These are phyloP conservation scores for Chalciporus sphaerocephalus DNA, from an alignment of 768 basidiomycete species.

Conservation along the genomic window DNA sequence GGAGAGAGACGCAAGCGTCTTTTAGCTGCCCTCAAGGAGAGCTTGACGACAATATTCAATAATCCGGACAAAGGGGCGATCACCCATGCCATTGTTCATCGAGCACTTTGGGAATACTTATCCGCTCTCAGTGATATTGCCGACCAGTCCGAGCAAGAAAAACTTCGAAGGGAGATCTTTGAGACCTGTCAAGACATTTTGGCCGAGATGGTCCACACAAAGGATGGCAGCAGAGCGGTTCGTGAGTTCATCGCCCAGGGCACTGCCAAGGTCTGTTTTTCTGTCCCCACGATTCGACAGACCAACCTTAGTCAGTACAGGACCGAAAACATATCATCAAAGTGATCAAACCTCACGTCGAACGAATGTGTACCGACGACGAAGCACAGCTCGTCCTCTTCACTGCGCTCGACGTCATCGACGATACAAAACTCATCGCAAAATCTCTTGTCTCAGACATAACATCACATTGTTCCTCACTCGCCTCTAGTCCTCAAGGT, in stretches of 20 bases:
- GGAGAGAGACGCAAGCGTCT: slow-evolving; percentile 64
- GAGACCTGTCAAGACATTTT: slow-evolving; percentile 83
- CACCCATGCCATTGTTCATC: slow-evolving; percentile 83
- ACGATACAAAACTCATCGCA: slow-evolving; percentile 86
- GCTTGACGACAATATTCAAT: slow-evolving; percentile 74
- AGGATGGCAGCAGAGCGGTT: slow-evolving; percentile 81
- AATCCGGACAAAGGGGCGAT: slow-evolving; percentile 88
- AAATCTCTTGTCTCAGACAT: slow-evolving; percentile 78
- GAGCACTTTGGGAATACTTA: slow-evolving; percentile 83
- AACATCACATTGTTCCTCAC: slow-evolving; percentile 48
- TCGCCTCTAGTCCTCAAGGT: slow-evolving; percentile 65
- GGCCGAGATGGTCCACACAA: slow-evolving; percentile 92
- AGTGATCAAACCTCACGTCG: slow-evolving; percentile 82
- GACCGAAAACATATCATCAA: slow-evolving; percentile 92
- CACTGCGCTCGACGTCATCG: slow-evolving; percentile 84
- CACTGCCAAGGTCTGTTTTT: slow-evolving; percentile 62
- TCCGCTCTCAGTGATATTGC: slow-evolving; percentile 51
- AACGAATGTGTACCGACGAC: slow-evolving; percentile 82
- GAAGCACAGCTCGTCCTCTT: slow-evolving; percentile 89
- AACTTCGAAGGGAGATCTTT: slow-evolving; percentile 72
- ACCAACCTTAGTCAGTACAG: slow-evolving; percentile 30
- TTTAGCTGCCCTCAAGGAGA: slow-evolving; percentile 65
- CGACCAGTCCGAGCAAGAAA: slow-evolving; percentile 67
- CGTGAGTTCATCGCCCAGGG: slow-evolving; percentile 82
- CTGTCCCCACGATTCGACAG: not conserved